Evolutionary conservation across 139 green algal genomes (phyloP).

Genomic region (Micromonas commoda): DNA sequence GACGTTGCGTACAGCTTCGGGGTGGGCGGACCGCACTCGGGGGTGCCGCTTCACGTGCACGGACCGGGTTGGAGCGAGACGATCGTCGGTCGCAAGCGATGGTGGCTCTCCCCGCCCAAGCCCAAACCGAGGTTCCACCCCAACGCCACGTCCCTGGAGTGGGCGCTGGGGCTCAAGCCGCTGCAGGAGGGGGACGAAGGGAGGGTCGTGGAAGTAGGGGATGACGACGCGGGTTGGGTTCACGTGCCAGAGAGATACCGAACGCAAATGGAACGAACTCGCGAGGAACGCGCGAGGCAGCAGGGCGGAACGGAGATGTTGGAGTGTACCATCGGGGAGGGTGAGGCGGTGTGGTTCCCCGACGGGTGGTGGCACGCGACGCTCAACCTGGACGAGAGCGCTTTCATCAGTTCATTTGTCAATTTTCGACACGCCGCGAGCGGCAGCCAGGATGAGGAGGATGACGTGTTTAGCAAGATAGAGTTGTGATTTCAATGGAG

Average conservation of each 20-base stretch:
- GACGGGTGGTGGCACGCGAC: conserved; percentile 15
- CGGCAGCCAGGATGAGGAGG: neutral
- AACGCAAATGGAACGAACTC: neutral
- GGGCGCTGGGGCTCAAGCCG: neutral
- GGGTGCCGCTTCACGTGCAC: conserved; percentile 19
- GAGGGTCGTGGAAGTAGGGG: neutral
- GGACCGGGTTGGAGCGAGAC: conserved; percentile 15
- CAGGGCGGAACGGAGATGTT: neutral
- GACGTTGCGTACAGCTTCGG: conserved; percentile 14
- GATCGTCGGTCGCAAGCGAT: conserved; percentile 12
- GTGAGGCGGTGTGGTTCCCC: conserved; percentile 15
- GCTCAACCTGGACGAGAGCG: conserved; percentile 21
- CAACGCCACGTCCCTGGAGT: conserved; percentile 3
- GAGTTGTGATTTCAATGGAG: neutral
- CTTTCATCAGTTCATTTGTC: conserved; percentile 16
- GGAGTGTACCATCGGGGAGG: neutral
- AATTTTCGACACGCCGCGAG: neutral
- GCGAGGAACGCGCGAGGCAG: neutral
- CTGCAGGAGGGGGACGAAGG: neutral
- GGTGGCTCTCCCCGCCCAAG: conserved; percentile 9
- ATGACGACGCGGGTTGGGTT: neutral
- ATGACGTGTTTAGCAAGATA: neutral
- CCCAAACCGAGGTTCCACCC: neutral
- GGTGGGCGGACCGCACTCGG: neutral
- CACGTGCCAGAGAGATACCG: neutral